Evolutionary conservation across 441 rosid species (phyloP).

Genomic region (Sinapis alba): DNA sequence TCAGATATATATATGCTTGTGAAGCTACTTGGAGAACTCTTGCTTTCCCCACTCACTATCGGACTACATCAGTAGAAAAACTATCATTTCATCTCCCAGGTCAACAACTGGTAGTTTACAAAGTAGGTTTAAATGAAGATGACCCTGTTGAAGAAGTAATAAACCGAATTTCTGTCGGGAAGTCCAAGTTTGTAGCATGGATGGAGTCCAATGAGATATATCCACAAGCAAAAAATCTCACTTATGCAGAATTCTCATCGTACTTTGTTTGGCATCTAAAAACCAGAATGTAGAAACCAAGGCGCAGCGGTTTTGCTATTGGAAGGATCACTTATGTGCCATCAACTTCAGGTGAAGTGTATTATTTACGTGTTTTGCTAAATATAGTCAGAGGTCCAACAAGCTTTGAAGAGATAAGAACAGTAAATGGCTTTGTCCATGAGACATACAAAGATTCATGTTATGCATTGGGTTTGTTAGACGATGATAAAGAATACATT

Average conservation of each 20-base stretch:
- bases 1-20: background rate
- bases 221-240: background rate
- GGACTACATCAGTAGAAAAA: background rate
- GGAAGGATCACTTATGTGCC: background rate
- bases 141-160: background rate
- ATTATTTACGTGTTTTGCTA: background rate
- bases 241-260: background rate
- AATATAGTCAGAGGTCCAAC: background rate
- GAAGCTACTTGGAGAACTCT: background rate
- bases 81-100: background rate
- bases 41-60: background rate
- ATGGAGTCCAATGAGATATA: background rate
- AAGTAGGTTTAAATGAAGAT: too few relatives aligned
- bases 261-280: background rate
- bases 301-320: background rate
- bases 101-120: background rate
- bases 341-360: background rate
- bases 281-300: background rate
- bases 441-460: background rate
- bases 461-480: background rate
- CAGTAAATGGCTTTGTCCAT: background rate
- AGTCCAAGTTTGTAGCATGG: background rate
- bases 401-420: background rate
- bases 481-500: background rate
- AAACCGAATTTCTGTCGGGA: background rate